phyloP scores from a whole-genome alignment of 225 moss, liverwort and hornwort genomes.

The Marchantia polymorpha region DNA sequence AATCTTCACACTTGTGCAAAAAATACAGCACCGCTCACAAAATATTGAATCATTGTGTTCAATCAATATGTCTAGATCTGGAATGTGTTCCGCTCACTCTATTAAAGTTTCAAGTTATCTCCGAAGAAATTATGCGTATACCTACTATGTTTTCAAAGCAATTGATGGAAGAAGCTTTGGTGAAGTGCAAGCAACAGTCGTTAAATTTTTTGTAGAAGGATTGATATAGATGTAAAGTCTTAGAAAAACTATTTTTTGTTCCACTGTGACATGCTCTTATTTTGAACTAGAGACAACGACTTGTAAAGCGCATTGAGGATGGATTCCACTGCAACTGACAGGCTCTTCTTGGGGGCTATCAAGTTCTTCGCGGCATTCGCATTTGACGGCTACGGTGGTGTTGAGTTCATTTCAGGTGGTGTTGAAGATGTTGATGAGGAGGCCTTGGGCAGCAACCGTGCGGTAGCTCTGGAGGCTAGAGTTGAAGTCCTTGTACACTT shows the following conservation, averaged over 20 bases:
- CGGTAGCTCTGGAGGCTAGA: conserved; percentile 16
- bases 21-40: too few relatives aligned
- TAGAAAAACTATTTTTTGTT: conserved; percentile 13
- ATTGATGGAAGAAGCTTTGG: conserved; percentile 11
- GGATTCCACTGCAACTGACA: conserved; percentile 16
- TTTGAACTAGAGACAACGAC: conserved; percentile 10
- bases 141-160: not conserved
- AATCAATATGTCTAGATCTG: too few relatives aligned
- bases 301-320: not conserved
- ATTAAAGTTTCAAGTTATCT: too few relatives aligned
- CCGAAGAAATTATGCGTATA: not conserved
- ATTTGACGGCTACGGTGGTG: conserved; percentile 3
- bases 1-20: too few relatives aligned
- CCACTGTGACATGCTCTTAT: conserved; percentile 18
- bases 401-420: conserved; percentile 15
- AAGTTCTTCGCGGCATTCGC: conserved; percentile 7
- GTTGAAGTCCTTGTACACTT: conserved; percentile 24
- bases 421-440: not conserved
- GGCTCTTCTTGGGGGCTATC: conserved; percentile 17
- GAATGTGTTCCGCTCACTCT: too few relatives aligned
- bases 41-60: too few relatives aligned
- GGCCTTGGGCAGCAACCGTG: not conserved
- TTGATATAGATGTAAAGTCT: conserved; percentile 13
- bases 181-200: conserved; percentile 6
- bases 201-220: conserved; percentile 16